Evolutionary conservation across 495 filamentous ascomycete species (phyloP), one percentile per base, ranked within the genome.

Genomic region (Tuber umbilicatum): DNA sequence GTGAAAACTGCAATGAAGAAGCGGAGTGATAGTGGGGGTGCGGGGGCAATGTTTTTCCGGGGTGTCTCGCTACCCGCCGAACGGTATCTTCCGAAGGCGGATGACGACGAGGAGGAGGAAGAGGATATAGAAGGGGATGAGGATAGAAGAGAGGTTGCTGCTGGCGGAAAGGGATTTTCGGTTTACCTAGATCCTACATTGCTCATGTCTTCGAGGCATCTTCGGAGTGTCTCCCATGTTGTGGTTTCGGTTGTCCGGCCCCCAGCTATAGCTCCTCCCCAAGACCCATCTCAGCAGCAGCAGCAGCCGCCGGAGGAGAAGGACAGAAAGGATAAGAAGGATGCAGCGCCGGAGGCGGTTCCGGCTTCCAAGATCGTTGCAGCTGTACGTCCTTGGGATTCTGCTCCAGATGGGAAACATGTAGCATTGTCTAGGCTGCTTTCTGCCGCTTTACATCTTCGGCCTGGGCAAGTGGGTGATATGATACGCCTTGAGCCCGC

Each of bases 401-500:
- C 96, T 80, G 92, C 93, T 0, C 94, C 94, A 5, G 92, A 96
- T 79, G 88, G 87, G 39, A 88, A 89, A 70, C 93, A 94, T 73
- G 87, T 87, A 75, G 91, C 91, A 27, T 86, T 98, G 42, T 97
- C 95, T 19, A 87, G 89, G 2, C 81, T 90, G 5, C 84, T 99
- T 12, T 94, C 91, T 80, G 87, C 88, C 10, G 87, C 90, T 5
- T 86, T 99, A 42, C 88, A 89, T 16, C 88, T 88, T 40, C 84
- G 89, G 50, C 68, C 74, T n/a, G 89, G 89, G 5, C 86, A 97
- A 38, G 91, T 97, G 35, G 95, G 95, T n/a, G 93, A 93, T 23
- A 89, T 97, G 73, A 86, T 95, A 45, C 91, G 93, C 69, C 85
- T 99, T 23, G 93, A 97, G 80, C 89, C 91, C 39, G 91, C 92